These are phyloP conservation scores for Centella asiatica DNA, from an alignment of 129 eudicot species.

Conservation along the genomic window DNA sequence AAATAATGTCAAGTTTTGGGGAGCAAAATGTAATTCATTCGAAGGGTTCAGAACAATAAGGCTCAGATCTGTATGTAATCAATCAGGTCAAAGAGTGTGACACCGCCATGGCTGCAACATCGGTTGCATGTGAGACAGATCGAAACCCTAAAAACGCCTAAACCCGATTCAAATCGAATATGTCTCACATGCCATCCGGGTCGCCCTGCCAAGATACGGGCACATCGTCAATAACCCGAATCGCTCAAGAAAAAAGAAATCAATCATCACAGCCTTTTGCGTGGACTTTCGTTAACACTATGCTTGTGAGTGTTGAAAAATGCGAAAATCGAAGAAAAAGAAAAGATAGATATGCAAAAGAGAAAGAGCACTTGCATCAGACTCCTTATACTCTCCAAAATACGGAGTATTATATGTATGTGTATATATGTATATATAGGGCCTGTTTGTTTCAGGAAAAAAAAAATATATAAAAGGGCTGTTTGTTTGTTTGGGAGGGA, in stretches of 20 bases:
- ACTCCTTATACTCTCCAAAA: too few relatives aligned
- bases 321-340: too few relatives aligned
- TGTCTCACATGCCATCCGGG: slow-evolving; percentile 18
- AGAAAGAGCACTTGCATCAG: too few relatives aligned
- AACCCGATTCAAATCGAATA: too few relatives aligned
- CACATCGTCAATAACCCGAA: slow-evolving; percentile 16
- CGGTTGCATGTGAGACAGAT: slow-evolving; percentile 20
- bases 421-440: background rate
- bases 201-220: slow-evolving; percentile 42
- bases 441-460: too few relatives aligned
- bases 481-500: background rate
- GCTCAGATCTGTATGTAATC: slow-evolving; percentile 33
- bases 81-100: slow-evolving; percentile 13
- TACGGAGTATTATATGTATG: too few relatives aligned
- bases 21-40: too few relatives aligned
- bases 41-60: slow-evolving; percentile 5
- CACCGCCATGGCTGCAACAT: slow-evolving; percentile 39
- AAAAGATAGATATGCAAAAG: too few relatives aligned
- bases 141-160: background rate
- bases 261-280: slow-evolving; percentile 34
- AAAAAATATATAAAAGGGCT: too few relatives aligned
- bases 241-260: background rate
- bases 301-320: too few relatives aligned
- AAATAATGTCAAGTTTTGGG: too few relatives aligned
- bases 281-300: too few relatives aligned